phyloP scores from a whole-genome alignment of 345 rosid genomes.

The Populus nigra region DNA sequence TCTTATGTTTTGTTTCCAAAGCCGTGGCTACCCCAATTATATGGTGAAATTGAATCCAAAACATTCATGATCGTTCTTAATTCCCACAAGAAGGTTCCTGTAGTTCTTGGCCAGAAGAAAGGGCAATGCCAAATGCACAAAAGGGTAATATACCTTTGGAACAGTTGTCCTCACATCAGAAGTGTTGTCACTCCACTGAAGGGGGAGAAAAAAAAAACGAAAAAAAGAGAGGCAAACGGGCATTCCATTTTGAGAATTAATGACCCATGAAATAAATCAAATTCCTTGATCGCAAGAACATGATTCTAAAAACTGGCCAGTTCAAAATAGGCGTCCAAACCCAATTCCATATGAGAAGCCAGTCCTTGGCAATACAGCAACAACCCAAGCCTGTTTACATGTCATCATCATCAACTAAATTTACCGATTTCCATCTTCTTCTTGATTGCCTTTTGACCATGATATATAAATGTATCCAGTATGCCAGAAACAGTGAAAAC shows the following conservation, averaged over 20 bases:
- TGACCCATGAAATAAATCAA: neutral
- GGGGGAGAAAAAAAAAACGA: no score
- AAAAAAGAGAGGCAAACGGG: neutral
- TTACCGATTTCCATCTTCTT: constrained; percentile 96
- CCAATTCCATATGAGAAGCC: neutral
- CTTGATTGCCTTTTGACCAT: constrained; percentile 91
- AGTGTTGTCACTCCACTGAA: neutral
- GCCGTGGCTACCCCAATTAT: neutral
- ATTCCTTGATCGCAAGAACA: neutral
- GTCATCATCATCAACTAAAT: constrained; percentile 46
- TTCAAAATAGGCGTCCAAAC: neutral
- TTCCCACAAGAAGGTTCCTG: neutral
- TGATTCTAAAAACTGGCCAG: constrained; percentile 4
- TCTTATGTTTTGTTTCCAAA: no score
- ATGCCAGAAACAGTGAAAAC: constrained; percentile 91
- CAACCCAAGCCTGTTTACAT: neutral
- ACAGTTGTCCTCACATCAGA: neutral
- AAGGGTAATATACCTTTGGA: neutral
- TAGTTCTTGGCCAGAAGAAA: neutral
- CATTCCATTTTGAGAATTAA: neutral
- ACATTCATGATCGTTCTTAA: neutral
- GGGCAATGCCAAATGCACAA: neutral
- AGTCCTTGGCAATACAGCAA: neutral
- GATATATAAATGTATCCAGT: constrained; percentile 79
- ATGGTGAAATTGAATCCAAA: neutral